Conservation (phyloP, 2,329 filamentous ascomycete species). For the Aureobasidium musti region DNA sequence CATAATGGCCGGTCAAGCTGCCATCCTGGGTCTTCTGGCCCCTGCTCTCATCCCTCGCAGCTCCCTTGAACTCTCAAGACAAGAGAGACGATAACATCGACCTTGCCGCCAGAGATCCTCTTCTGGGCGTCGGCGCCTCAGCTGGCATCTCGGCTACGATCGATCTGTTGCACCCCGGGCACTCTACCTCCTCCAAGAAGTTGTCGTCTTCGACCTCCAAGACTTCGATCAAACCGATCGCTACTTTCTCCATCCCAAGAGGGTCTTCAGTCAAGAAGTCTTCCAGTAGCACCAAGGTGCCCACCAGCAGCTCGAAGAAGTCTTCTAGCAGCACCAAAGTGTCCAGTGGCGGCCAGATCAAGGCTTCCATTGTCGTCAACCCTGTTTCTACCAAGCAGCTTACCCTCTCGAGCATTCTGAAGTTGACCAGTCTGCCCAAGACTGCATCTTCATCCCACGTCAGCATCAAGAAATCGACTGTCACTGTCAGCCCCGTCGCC, state of each 20-base stretch:
- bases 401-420: constrained; percentile 5
- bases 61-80: constrained; percentile 11
- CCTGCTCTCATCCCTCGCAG: constrained; percentile 23
- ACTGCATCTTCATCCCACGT: background rate
- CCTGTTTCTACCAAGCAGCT: constrained; percentile 18
- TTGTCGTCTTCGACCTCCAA: background rate
- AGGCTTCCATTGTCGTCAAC: background rate
- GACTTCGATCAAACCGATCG: background rate
- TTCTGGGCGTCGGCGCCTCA: background rate
- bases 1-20: constrained; percentile 23
- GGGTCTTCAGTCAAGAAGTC: background rate
- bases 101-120: background rate
- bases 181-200: too few relatives aligned
- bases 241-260: background rate
- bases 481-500: background rate
- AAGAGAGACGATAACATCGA: constrained; percentile 1
- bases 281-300: background rate
- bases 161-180: background rate
- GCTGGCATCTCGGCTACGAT: background rate
- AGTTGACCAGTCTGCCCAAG: constrained; percentile 5
- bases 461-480: constrained; percentile 6
- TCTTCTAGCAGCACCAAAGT: background rate
- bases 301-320: background rate
- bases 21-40: constrained; percentile 17
- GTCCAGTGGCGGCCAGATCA: background rate